Base-by-base conservation (phyloP, 2,329 filamentous ascomycete genomes). In the Sporothrix globosa region DNA sequence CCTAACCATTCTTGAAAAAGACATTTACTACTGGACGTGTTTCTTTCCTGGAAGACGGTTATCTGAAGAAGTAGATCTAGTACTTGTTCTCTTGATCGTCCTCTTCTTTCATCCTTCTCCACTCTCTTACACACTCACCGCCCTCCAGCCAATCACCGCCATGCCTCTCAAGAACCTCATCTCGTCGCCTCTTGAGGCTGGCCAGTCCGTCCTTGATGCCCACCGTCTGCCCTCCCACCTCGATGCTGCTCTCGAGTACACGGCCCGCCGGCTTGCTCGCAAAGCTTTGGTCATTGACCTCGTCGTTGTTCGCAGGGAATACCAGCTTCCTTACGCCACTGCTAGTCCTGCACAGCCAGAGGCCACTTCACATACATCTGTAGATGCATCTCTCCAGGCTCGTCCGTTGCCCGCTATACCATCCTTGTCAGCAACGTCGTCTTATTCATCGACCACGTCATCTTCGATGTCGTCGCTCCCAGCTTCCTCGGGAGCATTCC, bases 171-270 rank as follows among this genome's bases (percentile, higher is more conserved):
- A 88, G 79, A 80, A 83, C 69, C 82, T 80, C 70, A 90, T 90
- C 75, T 90, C 88, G 1, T 84, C 86, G 66, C 88, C 88, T 17
- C 83, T 90, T 70, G 88, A 90, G 81, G 87, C 88, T 39, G 87
- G 87, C 21, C 80, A 81, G 54, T 89, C 87, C 24, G 81, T 90
- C 69, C 83, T 88, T 71, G 85, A 89, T 74, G 80, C 81, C 46
- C 83, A 87, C 73, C 83, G 85, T 71, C 81, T 90, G n/a, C 87
- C 88, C 1, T 78, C 82, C n/a, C 81, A 83, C 56, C 77, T 90
- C 69, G 82, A 79, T 13, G 81, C 82, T 4, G 87, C 87, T 34
- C 82, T 90, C 41, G 87, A 89, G 71, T 87, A 88, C 74, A 81
- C 83, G 17, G 88, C 88, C 0, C 82, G 81, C 73, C 82, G 84